These are phyloP conservation scores for Phytopythium ostracodes DNA, from an alignment of 352 stramenopile species.

Conservation along the genomic window DNA sequence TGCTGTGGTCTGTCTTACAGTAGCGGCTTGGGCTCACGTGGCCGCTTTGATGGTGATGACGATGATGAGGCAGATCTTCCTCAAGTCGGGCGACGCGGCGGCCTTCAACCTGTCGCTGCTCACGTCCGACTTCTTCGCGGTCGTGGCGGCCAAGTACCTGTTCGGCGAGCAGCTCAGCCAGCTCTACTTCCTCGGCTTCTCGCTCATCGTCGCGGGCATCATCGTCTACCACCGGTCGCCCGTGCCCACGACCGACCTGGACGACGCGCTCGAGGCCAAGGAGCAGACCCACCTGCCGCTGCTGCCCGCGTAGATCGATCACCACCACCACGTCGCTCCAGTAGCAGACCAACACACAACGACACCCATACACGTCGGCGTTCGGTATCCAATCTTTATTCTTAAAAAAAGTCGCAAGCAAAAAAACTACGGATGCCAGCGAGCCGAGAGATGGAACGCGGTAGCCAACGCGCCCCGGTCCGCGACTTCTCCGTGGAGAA, in stretches of 20 bases:
- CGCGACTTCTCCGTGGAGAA: neutral
- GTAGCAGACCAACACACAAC: neutral
- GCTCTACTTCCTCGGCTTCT: slow-evolving; percentile 89
- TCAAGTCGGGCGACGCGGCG: slow-evolving; percentile 88
- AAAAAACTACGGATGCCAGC: neutral
- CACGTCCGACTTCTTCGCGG: slow-evolving; percentile 94
- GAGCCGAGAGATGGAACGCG: neutral
- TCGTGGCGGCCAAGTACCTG: slow-evolving; percentile 87
- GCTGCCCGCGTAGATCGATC: no score
- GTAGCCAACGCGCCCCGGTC: neutral
- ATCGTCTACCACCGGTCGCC: slow-evolving; percentile 69
- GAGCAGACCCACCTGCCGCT: slow-evolving; percentile 13
- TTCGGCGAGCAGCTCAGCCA: slow-evolving; percentile 71
- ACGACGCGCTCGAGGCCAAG: slow-evolving; percentile 25
- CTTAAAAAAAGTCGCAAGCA: slow-evolving; percentile 1
- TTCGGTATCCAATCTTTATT: slow-evolving; percentile 13
- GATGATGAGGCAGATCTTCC: slow-evolving; percentile 43
- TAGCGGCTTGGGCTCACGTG: neutral
- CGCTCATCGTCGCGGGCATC: slow-evolving; percentile 68
- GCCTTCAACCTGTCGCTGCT: slow-evolving; percentile 97
- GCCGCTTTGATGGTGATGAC: neutral
- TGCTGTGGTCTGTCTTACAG: neutral
- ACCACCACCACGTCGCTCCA: neutral
- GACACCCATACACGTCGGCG: neutral
- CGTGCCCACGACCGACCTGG: slow-evolving; percentile 32